Conservation (phyloP, 2,329 filamentous ascomycete genomes). For the Fusarium nodosum region DNA sequence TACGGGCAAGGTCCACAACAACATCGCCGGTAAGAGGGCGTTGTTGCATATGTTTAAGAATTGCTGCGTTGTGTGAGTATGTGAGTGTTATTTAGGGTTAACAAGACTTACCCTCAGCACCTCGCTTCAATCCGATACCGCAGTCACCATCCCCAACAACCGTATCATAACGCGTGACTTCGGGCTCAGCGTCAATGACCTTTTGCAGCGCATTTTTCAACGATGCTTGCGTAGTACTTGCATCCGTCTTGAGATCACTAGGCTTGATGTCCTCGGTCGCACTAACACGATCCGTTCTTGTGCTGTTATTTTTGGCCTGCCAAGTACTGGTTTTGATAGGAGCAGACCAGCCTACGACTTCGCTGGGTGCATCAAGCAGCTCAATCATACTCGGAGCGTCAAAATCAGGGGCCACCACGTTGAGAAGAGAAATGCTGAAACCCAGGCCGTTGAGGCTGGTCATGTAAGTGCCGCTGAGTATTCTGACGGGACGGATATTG, state of each 20-base stretch:
- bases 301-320: constrained; percentile 67
- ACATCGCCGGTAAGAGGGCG: constrained; percentile 64
- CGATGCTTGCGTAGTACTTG: constrained; percentile 62
- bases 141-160: constrained; percentile 93
- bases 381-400: constrained; percentile 74
- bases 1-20: constrained; percentile 65
- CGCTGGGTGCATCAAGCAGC: constrained; percentile 76
- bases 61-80: constrained; percentile 57
- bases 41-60: constrained; percentile 64
- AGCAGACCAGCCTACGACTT: constrained; percentile 78
- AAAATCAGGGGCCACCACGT: constrained; percentile 71
- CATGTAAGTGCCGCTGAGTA: constrained; percentile 80
- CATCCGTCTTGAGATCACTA: constrained; percentile 68
- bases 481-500: constrained; percentile 72
- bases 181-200: constrained; percentile 76
- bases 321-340: constrained; percentile 74
- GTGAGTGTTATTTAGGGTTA: background rate
- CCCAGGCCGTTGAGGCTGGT: constrained; percentile 82
- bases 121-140: constrained; percentile 86
- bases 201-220: constrained; percentile 71
- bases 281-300: constrained; percentile 57
- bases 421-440: constrained; percentile 80
- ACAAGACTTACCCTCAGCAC: constrained; percentile 76
- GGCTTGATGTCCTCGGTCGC: constrained; percentile 54
- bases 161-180: constrained; percentile 81